Conservation (phyloP, 768 basidiomycete species). For the Termitomyces sp. region DNA sequence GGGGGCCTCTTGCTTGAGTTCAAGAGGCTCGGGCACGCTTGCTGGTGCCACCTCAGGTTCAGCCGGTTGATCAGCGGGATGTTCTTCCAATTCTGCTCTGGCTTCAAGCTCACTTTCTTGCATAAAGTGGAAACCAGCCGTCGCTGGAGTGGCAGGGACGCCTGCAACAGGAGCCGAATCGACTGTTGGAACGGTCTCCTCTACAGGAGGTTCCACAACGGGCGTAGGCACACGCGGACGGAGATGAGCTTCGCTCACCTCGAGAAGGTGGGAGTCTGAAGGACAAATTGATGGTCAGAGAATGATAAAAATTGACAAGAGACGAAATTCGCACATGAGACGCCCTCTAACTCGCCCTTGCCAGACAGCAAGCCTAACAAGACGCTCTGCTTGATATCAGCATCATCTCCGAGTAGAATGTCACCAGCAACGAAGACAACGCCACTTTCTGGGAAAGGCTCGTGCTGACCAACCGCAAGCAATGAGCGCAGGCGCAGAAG, state of each 20-base stretch:
- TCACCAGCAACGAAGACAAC: conserved; percentile 50
- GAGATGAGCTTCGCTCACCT: conserved; percentile 48
- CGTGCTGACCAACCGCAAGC: conserved; percentile 38
- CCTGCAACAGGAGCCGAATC: conserved; percentile 26
- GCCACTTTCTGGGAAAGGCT: conserved; percentile 41
- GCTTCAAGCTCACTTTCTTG: conserved; percentile 74
- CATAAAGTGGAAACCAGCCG: conserved; percentile 72
- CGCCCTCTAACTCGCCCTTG: conserved; percentile 53
- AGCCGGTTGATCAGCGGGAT: conserved; percentile 23
- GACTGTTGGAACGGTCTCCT: conserved; percentile 10
- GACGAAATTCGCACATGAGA: conserved; percentile 48
- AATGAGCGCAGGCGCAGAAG: conserved; percentile 54
- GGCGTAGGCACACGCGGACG: conserved; percentile 39
- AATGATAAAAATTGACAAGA: background rate
- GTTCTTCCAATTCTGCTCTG: conserved; percentile 51
- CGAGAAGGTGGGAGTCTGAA: conserved; percentile 55
- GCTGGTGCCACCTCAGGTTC: conserved; percentile 16
- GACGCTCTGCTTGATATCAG: conserved; percentile 40
- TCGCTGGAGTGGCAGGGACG: conserved; percentile 32
- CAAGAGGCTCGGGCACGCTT: conserved; percentile 8
- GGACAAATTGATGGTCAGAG: conserved; percentile 7
- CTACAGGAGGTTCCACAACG: conserved; percentile 24
- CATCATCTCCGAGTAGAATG: conserved; percentile 51
- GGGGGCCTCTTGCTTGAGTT: conserved; percentile 10
- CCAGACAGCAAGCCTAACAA: conserved; percentile 53